Conservation (phyloP, 1,284 basidiomycete species). For the Malassezia japonica region DNA sequence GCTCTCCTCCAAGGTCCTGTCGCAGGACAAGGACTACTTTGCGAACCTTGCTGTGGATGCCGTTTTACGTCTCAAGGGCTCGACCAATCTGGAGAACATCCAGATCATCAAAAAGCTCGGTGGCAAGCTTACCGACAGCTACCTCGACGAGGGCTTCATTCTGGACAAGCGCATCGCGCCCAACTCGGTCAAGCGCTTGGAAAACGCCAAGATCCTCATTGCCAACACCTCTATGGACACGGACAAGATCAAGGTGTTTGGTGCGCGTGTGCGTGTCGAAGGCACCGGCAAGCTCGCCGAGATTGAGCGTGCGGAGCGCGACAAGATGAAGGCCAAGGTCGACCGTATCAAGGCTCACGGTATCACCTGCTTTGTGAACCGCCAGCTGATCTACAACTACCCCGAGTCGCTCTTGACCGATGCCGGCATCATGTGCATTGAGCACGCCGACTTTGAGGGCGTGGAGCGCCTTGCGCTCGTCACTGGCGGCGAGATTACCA, state of each 20-base stretch:
- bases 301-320: slow-evolving; percentile 90
- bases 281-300: slow-evolving; percentile 93
- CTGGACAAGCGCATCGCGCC: slow-evolving; percentile 92
- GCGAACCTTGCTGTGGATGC: slow-evolving; percentile 96
- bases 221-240: slow-evolving; percentile 99
- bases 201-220: slow-evolving; percentile 92
- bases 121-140: slow-evolving; percentile 94
- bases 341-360: slow-evolving; percentile 87
- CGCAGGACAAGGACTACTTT: slow-evolving; percentile 97
- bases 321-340: slow-evolving; percentile 99
- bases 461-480: slow-evolving; percentile 92
- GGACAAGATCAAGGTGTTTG: slow-evolving; percentile 99
- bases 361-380: slow-evolving; percentile 95
- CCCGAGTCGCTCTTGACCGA: slow-evolving; percentile 89
- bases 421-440: slow-evolving; percentile 88
- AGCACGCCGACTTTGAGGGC: slow-evolving; percentile 98
- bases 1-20: slow-evolving; percentile 86
- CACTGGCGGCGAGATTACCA: slow-evolving; percentile 93
- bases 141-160: slow-evolving; percentile 98
- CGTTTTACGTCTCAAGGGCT: slow-evolving; percentile 86
- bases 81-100: slow-evolving; percentile 93
- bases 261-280: slow-evolving; percentile 89
- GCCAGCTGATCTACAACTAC: slow-evolving; percentile 99
- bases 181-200: slow-evolving; percentile 86
- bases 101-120: slow-evolving; percentile 99